Conservation (phyloP, 2,329 filamentous ascomycete genomes). For the Penicillium sp. region DNA sequence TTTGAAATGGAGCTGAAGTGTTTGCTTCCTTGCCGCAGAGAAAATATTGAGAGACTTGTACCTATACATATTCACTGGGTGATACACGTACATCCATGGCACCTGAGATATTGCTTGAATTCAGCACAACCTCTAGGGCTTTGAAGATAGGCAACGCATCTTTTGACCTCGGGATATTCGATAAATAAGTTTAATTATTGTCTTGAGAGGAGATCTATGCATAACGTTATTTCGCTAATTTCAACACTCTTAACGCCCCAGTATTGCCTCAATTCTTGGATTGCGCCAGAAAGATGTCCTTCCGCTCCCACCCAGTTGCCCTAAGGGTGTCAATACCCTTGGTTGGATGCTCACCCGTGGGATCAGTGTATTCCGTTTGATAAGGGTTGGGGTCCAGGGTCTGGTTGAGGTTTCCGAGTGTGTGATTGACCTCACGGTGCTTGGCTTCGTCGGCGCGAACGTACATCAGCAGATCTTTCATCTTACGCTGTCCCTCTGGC, state of each 20-base stretch:
- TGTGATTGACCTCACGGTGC: conserved; percentile 95
- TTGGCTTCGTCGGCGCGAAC: conserved; percentile 87
- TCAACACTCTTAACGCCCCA: not conserved
- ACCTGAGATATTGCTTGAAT: no score
- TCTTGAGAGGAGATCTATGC: conserved; percentile 1
- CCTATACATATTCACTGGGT: no score
- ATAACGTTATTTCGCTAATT: not conserved
- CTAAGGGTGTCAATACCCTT: conserved; percentile 67
- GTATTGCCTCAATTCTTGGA: not conserved
- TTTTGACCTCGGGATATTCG: no score
- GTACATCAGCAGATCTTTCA: conserved; percentile 85
- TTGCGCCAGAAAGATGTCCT: conserved; percentile 65
- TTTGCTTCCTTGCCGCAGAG: no score
- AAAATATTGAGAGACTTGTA: no score
- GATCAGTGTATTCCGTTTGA: conserved; percentile 76
- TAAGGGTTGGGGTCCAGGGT: conserved; percentile 90
- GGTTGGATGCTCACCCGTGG: conserved; percentile 65
- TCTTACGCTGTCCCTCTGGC: conserved; percentile 77
- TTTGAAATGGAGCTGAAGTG: no score
- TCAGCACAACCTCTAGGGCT: no score
- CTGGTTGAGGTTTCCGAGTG: conserved; percentile 83
- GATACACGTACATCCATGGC: no score
- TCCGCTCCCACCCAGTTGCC: conserved; percentile 76
- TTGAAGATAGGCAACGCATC: no score
- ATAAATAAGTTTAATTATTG: not conserved